Conservation (phyloP, 805 yeast species). For the Candida incommunis region DNA sequence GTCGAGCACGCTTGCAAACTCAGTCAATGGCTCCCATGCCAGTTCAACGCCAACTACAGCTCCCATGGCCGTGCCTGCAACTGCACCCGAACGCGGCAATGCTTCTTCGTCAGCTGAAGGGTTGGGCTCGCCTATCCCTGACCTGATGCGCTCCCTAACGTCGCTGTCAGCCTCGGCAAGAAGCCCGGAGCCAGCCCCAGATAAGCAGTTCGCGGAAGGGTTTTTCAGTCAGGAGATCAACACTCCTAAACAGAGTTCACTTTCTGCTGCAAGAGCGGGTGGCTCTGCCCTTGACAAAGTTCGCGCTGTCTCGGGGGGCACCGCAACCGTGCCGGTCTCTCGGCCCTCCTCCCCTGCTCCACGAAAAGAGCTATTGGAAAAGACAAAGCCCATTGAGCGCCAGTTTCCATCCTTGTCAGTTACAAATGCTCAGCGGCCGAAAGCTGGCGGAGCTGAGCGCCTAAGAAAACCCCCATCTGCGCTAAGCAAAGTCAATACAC, state of each 20-base stretch:
- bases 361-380: background rate
- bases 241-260: background rate
- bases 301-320: background rate
- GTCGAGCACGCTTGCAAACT: background rate
- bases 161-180: background rate
- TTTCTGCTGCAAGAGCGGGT: background rate
- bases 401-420: background rate
- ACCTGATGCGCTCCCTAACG: background rate
- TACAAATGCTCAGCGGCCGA: slow-evolving; percentile 1
- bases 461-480: background rate
- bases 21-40: too few species aligned
- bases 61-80: background rate
- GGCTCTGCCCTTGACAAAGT: background rate
- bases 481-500: slow-evolving; percentile 1
- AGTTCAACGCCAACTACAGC: slow-evolving; percentile 4
- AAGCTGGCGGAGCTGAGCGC: slow-evolving; percentile 3
- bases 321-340: slow-evolving; percentile 2
- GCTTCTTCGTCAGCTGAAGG: too few species aligned
- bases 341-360: slow-evolving; percentile 5
- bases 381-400: background rate
- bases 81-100: too few species aligned
- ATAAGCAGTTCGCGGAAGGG: slow-evolving; percentile 2
- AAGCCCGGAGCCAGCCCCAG: slow-evolving; percentile 1
- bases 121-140: slow-evolving; percentile 4
- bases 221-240: slow-evolving; percentile 2